Base-by-base conservation (phyloP, 495 filamentous ascomycete species). In the Paragyromitra xinjiangensis region DNA sequence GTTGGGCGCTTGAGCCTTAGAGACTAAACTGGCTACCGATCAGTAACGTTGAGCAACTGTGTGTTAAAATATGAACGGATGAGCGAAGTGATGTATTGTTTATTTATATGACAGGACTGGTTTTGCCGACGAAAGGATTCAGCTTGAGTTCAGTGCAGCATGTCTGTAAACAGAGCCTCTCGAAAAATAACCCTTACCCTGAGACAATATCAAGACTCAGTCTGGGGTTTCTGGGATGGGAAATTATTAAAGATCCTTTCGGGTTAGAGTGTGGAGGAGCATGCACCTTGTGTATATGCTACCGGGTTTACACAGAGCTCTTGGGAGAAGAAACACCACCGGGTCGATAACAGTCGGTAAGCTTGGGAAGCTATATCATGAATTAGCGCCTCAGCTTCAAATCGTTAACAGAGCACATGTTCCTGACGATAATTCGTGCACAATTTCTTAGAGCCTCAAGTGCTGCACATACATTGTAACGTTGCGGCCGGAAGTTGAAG, bases 231-330 rank as follows among this genome's bases (percentile, higher is more conserved):
- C 14, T 62, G 3, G 59, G 8, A 34, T 29, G 19, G 8, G 12
- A 34, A 11, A 37, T 58, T 58, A 34, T 58, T 58, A 58, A 2
- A 1, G 29, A 8, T 39, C n/a, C 6, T 42, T 37, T 40, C 4
- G 62, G 39, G 62, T 24, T 26, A 26, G 39, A 6, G 19, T 50
- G 14, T 42, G 61, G 58, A 39, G 58, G 2, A 22, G 56, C 19
- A 62, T 62, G 26, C 58, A 62, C 58, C 58, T 62, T 14, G 26
- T 48, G 40, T 14, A 3, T 19, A 48, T 50, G 24, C 8, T 67
- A 55, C 48, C 64, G 14, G 64, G 48, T 67, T 69, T 16, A 56
- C 42, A 26, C 9, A 66, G 63, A n/a, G 44, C 65, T 40, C 34
- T 24, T n/a, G 22, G 34, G 16, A 39, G 45, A n/a, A 16, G 24